Base-by-base conservation (phyloP, 768 basidiomycete genomes). In the Infundibulicybe gibba region DNA sequence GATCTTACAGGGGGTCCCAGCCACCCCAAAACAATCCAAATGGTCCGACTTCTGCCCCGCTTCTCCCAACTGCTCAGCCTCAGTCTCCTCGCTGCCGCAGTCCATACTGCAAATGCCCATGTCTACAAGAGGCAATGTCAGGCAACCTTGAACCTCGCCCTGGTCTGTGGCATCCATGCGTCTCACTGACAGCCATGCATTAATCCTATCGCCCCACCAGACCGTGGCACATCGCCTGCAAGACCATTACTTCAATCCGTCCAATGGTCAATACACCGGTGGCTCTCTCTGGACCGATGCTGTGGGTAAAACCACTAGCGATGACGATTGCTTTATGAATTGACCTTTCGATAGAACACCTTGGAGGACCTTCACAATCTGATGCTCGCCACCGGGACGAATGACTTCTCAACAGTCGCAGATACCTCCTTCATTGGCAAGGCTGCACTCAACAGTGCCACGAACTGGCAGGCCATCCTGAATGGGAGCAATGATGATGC, bases 271-370 rank as follows among this genome's bases (percentile, higher is more conserved):
- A 41, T 78, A 76, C 49, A 76, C 51, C n/a, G 66, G 68, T 25
- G 79, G 79, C 35, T 70, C 72, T 9, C 63, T 79, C 14, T 80
- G 78, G 79, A 80, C 79, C 1, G 76, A 80, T 53, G 72, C 76
- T 3, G 78, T 80, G 48, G n/a, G 69, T 55, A 4, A 31, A 38
- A 15, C n/a, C 32, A 15, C 19, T 44, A 13, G 35, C 19, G 34
- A 16, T 9, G 2, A n/a, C 21, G 19, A 37, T 31, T 21, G 9
- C 8, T 17, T 43, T 38, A 12, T 35, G 34, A 19, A 12, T 48
- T 37, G 34, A 21, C 17, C 15, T 6, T 19, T 32, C 33, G 35
- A 16, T 40, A 81, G 79, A 81, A 81, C 51, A 68, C 78, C 5
- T 52, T 79, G 25, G 80, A 81, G 54, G 78, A 80, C 51, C 57